Conservation (phyloP, 441 rosid species). For the Melastoma candidum region DNA sequence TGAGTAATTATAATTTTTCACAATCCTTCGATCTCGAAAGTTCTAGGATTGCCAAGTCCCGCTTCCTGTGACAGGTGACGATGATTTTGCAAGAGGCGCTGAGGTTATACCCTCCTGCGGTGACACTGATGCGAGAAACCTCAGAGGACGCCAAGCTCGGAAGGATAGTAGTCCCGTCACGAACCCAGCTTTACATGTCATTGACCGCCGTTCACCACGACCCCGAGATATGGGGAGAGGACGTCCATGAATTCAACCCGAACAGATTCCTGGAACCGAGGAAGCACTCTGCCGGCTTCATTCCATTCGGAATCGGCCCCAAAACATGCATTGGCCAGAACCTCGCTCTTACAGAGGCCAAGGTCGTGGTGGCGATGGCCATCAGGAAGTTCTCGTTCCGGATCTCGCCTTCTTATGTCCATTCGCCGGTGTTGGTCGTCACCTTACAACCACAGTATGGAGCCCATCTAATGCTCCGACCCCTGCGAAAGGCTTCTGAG, state of each 20-base stretch:
- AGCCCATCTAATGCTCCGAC: constrained; percentile 30
- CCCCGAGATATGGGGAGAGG: constrained; percentile 57
- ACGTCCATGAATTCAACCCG: constrained; percentile 64
- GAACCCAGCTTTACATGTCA: constrained; percentile 44
- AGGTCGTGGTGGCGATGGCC: constrained; percentile 43
- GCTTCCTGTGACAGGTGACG: constrained; percentile 30
- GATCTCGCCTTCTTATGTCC: constrained; percentile 54
- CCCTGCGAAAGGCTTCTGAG: no score
- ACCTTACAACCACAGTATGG: constrained; percentile 57
- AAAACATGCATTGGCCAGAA: constrained; percentile 59
- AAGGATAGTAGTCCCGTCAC: constrained; percentile 42
- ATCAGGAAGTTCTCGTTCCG: constrained; percentile 32
- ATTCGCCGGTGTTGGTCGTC: constrained; percentile 46
- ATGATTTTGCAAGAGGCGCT: constrained; percentile 63
- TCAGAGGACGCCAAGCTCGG: constrained; percentile 37
- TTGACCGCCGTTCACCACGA: constrained; percentile 44
- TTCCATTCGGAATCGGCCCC: constrained; percentile 69
- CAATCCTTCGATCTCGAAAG: neutral
- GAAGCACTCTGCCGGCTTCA: constrained; percentile 39
- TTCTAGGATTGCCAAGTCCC: neutral
- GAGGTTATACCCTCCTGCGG: constrained; percentile 61
- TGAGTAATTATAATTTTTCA: constrained; percentile 22
- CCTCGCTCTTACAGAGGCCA: constrained; percentile 48
- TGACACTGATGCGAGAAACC: constrained; percentile 36
- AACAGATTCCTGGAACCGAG: constrained; percentile 44